Evolutionary conservation across 1,284 basidiomycete species (phyloP).

Genomic region (Ceratobasidium papillatum): DNA sequence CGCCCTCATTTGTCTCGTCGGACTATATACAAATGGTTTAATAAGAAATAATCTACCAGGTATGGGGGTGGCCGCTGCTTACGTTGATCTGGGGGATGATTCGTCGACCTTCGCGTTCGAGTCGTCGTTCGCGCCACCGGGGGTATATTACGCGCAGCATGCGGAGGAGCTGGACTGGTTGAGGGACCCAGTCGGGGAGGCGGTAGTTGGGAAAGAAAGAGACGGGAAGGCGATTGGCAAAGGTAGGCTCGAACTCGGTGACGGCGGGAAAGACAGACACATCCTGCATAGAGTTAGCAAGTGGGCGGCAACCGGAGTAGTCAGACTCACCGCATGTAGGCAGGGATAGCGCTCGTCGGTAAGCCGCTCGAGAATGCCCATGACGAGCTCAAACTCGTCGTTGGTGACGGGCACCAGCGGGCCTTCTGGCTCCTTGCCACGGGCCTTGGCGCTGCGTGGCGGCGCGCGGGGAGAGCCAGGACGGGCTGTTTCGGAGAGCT

Average conservation of each 20-base stretch:
- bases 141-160: slow-evolving; percentile 77
- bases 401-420: slow-evolving; percentile 71
- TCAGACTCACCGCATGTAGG: slow-evolving; percentile 80
- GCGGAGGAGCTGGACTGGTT: slow-evolving; percentile 63
- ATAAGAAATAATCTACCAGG: slow-evolving; percentile 9
- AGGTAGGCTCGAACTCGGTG: slow-evolving; percentile 78
- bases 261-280: slow-evolving; percentile 70
- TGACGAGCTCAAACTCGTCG: slow-evolving; percentile 93
- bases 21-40: slow-evolving; percentile 59
- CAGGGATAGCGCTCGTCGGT: slow-evolving; percentile 91
- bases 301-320: neutral
- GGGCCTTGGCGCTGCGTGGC: slow-evolving; percentile 74
- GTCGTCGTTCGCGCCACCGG: slow-evolving; percentile 82
- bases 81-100: slow-evolving; percentile 86
- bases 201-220: slow-evolving; percentile 70
- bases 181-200: slow-evolving; percentile 69
- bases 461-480: slow-evolving; percentile 69
- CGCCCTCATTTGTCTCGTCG: slow-evolving; percentile 93
- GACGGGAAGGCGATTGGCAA: slow-evolving; percentile 64
- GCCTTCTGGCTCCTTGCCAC: slow-evolving; percentile 77
- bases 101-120: slow-evolving; percentile 75
- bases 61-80: slow-evolving; percentile 49
- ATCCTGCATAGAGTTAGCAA: slow-evolving; percentile 50
- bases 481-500: slow-evolving; percentile 85
- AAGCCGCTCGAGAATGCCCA: slow-evolving; percentile 93